Percentiles rank a stretch among this genome's conserved stretches.
These are phyloP conservation scores for Bolboschoenoplectus hybrid DNA, from an alignment of 202 grass and related monocot genomes.

Conservation along the genomic window DNA sequence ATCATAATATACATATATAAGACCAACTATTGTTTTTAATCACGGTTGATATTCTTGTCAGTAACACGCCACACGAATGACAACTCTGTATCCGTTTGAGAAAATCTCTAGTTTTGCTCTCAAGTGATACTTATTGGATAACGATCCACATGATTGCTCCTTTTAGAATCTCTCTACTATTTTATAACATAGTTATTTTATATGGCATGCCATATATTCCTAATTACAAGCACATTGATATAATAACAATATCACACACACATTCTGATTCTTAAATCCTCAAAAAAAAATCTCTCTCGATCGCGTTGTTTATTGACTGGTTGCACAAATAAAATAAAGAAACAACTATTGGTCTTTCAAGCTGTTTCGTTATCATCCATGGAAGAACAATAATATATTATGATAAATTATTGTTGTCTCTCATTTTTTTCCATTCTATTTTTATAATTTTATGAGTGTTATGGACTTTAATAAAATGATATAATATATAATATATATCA, in stretches of 20 bases:
- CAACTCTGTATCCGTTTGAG: neutral
- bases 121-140: slow-evolving; percentile 7
- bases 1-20: neutral
- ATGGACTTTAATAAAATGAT: too few relatives aligned
- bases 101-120: neutral
- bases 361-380: neutral
- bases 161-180: slow-evolving; percentile 24
- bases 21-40: neutral
- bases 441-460: too few relatives aligned
- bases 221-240: neutral
- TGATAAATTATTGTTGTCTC: too few relatives aligned
- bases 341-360: neutral
- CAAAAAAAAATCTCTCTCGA: neutral
- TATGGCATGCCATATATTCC: neutral
- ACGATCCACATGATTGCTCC: slow-evolving; percentile 16
- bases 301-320: neutral
- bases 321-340: neutral
- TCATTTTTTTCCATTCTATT: too few relatives aligned
- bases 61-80: neutral
- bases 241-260: neutral
- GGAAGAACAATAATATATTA: neutral
- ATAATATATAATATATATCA: too few relatives aligned
- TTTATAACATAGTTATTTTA: slow-evolving; percentile 1
- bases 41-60: neutral
- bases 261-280: neutral